Conservation (phyloP, 805 yeast species). For the Candida berthetii region DNA sequence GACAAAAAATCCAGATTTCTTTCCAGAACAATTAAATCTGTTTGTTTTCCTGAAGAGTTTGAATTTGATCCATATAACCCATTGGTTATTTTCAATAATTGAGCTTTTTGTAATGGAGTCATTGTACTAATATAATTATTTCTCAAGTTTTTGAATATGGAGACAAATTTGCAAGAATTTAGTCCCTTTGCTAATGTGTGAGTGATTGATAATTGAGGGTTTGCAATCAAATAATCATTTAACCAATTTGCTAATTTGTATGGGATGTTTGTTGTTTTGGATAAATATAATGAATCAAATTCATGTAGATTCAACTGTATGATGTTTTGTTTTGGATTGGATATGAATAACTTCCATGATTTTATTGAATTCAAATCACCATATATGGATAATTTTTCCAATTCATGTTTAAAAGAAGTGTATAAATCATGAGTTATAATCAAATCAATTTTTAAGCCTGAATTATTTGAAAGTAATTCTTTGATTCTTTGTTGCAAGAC, state of each 20-base stretch:
- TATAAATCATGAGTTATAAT: conserved; percentile 31
- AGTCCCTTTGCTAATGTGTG: conserved; percentile 52
- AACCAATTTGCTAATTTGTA: conserved; percentile 28
- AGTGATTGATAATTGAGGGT: conserved; percentile 42
- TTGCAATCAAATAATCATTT: conserved; percentile 37
- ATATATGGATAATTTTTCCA: conserved; percentile 16
- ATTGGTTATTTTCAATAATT: conserved; percentile 13
- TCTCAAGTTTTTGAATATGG: conserved; percentile 27
- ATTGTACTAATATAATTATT: conserved; percentile 22
- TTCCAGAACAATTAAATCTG: conserved; percentile 75
- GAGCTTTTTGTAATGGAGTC: conserved; percentile 28
- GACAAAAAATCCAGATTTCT: conserved; percentile 70
- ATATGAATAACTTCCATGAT: conserved; percentile 12
- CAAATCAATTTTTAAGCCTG: conserved; percentile 10
- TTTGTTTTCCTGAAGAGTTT: conserved; percentile 40
- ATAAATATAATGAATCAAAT: conserved; percentile 30
- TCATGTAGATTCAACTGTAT: conserved; percentile 11
- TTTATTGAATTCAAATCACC: conserved; percentile 13
- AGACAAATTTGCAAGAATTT: conserved; percentile 42
- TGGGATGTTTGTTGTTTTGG: conserved; percentile 23
- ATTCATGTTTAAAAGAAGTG: conserved; percentile 25
- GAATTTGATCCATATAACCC: conserved; percentile 25
- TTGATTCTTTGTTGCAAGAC: conserved; percentile 10
- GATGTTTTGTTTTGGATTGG: conserved; percentile 2
- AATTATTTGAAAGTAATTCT: conserved; percentile 9